A percentile compares a stretch with the other conserved stretches of the same genome.
These are phyloP conservation scores for Quercus aquifolioides DNA, from an alignment of 306 rosid species.

Conservation along the genomic window DNA sequence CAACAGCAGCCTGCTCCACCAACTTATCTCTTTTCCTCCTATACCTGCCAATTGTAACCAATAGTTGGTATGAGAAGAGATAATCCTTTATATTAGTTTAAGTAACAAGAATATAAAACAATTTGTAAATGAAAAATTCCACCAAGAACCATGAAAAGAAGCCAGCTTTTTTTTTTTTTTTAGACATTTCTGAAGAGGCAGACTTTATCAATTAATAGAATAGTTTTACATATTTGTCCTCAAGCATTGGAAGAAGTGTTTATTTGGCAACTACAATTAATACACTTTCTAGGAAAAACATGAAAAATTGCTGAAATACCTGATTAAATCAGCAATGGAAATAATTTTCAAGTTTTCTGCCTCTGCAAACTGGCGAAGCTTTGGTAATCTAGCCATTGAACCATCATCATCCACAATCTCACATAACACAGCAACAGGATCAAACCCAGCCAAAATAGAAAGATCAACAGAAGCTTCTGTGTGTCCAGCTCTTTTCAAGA, in stretches of 20 bases:
- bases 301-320: conserved; percentile 34
- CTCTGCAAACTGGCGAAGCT: conserved; percentile 50
- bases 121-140: not conserved
- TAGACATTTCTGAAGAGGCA: not conserved
- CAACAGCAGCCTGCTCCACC: conserved; percentile 43
- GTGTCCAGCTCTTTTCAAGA: conserved; percentile 75
- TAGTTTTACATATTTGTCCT: not conserved
- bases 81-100: not conserved
- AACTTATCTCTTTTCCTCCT: conserved; percentile 65
- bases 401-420: conserved; percentile 83
- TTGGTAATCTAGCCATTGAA: conserved; percentile 78
- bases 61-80: not conserved
- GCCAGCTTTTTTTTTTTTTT: not conserved
- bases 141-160: not conserved
- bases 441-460: conserved; percentile 60
- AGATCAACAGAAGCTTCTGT: conserved; percentile 80
- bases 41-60: conserved; percentile 44
- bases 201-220: not conserved
- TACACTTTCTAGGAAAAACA: not conserved
- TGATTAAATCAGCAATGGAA: conserved; percentile 70
- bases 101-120: not conserved
- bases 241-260: not conserved
- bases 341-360: conserved; percentile 58
- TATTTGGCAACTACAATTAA: not conserved
- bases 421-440: conserved; percentile 61